phyloP scores from a whole-genome alignment of 306 rosid species.

The Dalbergia oliveri region DNA sequence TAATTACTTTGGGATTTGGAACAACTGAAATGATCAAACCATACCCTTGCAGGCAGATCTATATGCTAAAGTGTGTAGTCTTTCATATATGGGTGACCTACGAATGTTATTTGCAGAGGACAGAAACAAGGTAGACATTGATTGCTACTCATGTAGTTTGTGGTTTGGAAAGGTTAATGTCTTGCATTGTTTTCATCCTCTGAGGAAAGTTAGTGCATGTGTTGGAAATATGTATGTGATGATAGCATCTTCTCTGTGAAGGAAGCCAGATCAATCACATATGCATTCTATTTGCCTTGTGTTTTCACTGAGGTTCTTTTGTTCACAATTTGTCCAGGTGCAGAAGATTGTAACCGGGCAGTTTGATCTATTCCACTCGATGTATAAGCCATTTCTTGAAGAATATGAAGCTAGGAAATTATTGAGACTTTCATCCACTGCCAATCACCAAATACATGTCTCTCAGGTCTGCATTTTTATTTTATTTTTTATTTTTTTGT shows the following conservation, averaged over 20 bases:
- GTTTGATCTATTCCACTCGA: constrained; percentile 71
- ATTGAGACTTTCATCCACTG: constrained; percentile 60
- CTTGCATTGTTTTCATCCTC: constrained; percentile 20
- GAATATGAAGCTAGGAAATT: constrained; percentile 73
- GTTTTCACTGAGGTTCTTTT: constrained; percentile 40
- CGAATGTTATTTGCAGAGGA: constrained; percentile 98
- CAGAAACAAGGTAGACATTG: constrained; percentile 74
- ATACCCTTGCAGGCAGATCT: constrained; percentile 75
- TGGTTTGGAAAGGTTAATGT: constrained; percentile 30
- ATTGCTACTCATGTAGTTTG: constrained; percentile 36
- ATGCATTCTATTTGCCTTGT: not conserved
- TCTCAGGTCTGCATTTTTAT: constrained; percentile 69
- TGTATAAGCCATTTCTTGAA: constrained; percentile 83
- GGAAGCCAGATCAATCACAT: constrained; percentile 23
- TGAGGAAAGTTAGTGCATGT: not conserved
- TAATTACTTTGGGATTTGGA: constrained; percentile 39
- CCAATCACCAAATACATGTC: constrained; percentile 54
- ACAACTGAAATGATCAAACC: constrained; percentile 37
- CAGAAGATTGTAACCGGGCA: constrained; percentile 87
- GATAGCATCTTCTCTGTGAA: constrained; percentile 37
- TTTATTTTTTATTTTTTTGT: not conserved
- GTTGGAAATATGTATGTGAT: constrained; percentile 29
- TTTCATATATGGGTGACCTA: constrained; percentile 87
- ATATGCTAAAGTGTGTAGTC: constrained; percentile 92
- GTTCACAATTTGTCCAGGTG: constrained; percentile 64